Evolutionary conservation across 768 basidiomycete genomes (phyloP).

Genomic region (Leucocoprinus sp.): DNA sequence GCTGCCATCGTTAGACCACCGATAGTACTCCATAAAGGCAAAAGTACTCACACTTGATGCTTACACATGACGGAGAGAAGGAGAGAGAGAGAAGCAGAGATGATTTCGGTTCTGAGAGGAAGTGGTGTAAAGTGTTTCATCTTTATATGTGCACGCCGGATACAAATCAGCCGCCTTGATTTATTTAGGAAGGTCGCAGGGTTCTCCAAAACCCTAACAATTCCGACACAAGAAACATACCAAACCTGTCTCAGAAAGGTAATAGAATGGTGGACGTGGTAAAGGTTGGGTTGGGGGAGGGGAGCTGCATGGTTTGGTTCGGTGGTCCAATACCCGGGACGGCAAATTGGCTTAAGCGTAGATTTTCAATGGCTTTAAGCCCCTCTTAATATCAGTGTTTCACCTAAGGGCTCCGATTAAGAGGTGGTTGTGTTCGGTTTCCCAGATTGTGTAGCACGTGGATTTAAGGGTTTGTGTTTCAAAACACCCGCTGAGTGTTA

Average conservation of each 20-base stretch:
- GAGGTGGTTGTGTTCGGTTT: background rate
- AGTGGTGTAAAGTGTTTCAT: background rate
- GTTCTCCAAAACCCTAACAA: conserved; percentile 2
- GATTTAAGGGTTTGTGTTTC: background rate
- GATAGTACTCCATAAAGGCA: background rate
- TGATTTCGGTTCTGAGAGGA: background rate
- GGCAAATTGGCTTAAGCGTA: background rate
- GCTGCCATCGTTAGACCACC: background rate
- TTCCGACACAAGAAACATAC: conserved; percentile 9
- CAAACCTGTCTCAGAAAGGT: conserved; percentile 3
- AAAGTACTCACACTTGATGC: conserved; percentile 25
- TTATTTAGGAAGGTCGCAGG: conserved; percentile 9
- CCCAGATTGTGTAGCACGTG: conserved; percentile 4
- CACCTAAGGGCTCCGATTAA: conserved; percentile 3
- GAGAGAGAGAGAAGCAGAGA: background rate
- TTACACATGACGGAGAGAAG: conserved; percentile 21
- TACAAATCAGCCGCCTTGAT: conserved; percentile 7
- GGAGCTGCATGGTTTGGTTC: conserved; percentile 7
- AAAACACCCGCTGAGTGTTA: no score
- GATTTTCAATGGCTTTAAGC: background rate
- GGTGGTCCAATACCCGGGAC: conserved; percentile 3
- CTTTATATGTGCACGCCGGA: conserved; percentile 6
- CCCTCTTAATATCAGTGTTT: conserved; percentile 6
- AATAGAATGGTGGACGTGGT: conserved; percentile 5
- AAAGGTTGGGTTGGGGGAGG: conserved; percentile 4